Evolutionary conservation across 169 alveolate species (phyloP), one percentile per base, ranked within the genome.

Genomic region (Theileria orientalis): DNA sequence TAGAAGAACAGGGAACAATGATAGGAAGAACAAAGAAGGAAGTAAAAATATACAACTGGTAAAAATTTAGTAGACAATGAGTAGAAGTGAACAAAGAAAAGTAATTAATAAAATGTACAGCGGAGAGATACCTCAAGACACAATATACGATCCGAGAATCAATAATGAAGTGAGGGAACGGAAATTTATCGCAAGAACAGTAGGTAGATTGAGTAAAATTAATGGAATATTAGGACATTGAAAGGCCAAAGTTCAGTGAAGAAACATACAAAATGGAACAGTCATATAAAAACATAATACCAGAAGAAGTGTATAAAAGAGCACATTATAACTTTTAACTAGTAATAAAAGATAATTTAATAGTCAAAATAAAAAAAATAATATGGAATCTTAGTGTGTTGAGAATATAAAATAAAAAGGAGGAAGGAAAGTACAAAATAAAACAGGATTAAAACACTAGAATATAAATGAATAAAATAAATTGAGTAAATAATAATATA

Each of bases 31-130:
- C 91, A 8, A 86, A 74, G 69, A 79, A 76, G 68, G 91, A 91
- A 69, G 95, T 91, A 21, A 78, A 44, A 21, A 91, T 91, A 52
- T 90, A 69, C 83, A 84, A 90, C 69, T 91, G 95, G 93, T 89
- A 83, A 37, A 70, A 0, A 42, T 27, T 13, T 25, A 6, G 61
- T 76, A 3, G 7, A 3, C 19, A 16, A 14, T 74, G 32, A 60
- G 46, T 47, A 47, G 21, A 6, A 54, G 63, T 54, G 3, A 51
- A 30, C n/a, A 25, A 19, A 21, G 35, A 51, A 3, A 51, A 5
- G 0, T 25, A 1, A 41, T 7, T 30, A 41, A 33, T 21, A 2
- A 14, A 6, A 32, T n/a, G 19, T 25, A 23, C 74, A 82, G 89
- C 80, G 89, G 89, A 23, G 89, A 82, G 47, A 82, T 82, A 71